These are phyloP conservation scores for Kappamyces sp. DNA, from an alignment of 192 early-diverging fungal species.

Conservation along the genomic window DNA sequence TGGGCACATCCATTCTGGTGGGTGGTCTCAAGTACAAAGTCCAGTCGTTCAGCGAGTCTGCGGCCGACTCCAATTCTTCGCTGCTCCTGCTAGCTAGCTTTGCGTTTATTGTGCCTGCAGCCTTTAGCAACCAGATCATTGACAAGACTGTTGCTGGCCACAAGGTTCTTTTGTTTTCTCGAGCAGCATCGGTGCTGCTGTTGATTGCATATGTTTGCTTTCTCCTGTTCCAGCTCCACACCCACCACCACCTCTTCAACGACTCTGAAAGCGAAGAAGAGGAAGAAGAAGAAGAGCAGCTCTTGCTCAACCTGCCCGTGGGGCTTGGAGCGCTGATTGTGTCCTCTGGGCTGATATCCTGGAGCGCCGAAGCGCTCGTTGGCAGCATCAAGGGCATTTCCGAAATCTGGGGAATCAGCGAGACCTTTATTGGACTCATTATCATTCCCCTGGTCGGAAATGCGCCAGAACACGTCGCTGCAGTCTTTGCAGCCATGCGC, in stretches of 20 bases:
- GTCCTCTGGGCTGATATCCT: constrained; percentile 62
- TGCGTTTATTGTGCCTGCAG: constrained; percentile 16
- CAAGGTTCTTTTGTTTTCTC: constrained; percentile 2
- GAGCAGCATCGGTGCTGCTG: background rate
- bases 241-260: background rate
- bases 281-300: constrained; percentile 58
- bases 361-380: constrained; percentile 84
- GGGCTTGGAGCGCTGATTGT: constrained; percentile 54
- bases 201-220: constrained; percentile 2
- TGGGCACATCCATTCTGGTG: constrained; percentile 72
- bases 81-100: constrained; percentile 20
- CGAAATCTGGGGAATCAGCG: constrained; percentile 59
- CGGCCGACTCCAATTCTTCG: constrained; percentile 17
- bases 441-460: constrained; percentile 88
- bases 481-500: constrained; percentile 71
- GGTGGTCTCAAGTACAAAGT: constrained; percentile 63
- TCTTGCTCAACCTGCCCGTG: constrained; percentile 52
- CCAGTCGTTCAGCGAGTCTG: constrained; percentile 40
- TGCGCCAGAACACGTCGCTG: constrained; percentile 84
- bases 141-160: background rate
- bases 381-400: constrained; percentile 74
- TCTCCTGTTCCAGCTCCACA: constrained; percentile 12
- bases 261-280: constrained; percentile 13
- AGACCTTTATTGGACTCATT: constrained; percentile 86
- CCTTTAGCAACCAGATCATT: background rate